Evolutionary conservation across 1,284 basidiomycete species (phyloP), one percentile per base, ranked within the genome.

Genomic region (Microbotryum lychnidis-dioicae): DNA sequence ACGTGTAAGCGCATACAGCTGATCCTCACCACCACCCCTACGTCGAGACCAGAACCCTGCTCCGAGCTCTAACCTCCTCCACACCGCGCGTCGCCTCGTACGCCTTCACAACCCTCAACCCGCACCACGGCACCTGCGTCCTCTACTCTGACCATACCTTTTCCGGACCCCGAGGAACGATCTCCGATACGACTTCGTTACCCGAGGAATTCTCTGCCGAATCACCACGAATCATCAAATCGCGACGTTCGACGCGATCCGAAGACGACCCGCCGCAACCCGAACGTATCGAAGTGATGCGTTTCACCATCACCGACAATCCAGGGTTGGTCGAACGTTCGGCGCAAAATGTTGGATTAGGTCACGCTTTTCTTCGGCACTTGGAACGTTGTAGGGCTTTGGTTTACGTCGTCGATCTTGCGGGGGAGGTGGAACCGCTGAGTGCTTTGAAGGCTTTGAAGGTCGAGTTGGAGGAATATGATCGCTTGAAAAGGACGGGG

Each of bases 231-330:
- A 42, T 42, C 16, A 16, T 42, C 37, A 42, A 18, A 18, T 0
- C 37, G 4, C 37, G 10, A 18, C 37, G 9, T 16, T 16, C 37
- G 37, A 42, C 37, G 37, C 37, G 8, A 31, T 31, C 8, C 12
- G 14, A 42, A 42, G 16, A 42, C 37, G 37, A 42, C 37, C n/a
- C 45, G 1, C 33, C 33, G 5, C 45, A 29, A 6, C 16, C 8
- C 2, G 31, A 48, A 20, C 57, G 63, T 12, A 60, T 52, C 37
- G 91, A 94, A 75, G 77, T 79, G 3, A 86, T 89, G 73, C 83
- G 94, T 3, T 92, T 97, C 77, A 93, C 89, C 1, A 85, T 99
- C 61, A 89, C 92, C n/a, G 94, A 99, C 77, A 96, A 97, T 72
- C 94, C 96, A 0, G 94, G 94, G 14, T 83, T 98, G 33, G 86